These are phyloP conservation scores for Coelastrella sp. DNA, from an alignment of 139 green algal species.

Conservation along the genomic window DNA sequence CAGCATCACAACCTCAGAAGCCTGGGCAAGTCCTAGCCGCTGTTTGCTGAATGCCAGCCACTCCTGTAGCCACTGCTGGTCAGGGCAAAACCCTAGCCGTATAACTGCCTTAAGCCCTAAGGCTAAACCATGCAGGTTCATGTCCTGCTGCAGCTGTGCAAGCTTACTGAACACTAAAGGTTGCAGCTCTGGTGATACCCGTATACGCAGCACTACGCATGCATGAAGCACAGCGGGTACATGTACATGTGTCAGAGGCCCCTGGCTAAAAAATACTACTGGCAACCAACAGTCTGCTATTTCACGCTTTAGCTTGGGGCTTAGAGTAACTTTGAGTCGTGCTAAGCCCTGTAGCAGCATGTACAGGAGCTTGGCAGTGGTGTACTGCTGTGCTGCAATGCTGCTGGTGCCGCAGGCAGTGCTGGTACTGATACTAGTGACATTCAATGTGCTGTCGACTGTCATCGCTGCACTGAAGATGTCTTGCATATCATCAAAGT, in stretches of 20 bases:
- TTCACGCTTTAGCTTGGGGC: neutral
- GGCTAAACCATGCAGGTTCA: neutral
- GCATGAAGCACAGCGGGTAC: neutral
- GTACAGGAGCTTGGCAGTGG: neutral
- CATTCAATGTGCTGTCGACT: too few relatives aligned
- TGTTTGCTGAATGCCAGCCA: neutral
- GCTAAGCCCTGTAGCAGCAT: neutral
- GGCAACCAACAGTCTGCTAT: neutral
- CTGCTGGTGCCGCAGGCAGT: neutral
- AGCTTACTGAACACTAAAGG: neutral
- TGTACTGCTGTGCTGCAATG: neutral
- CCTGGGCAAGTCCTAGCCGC: neutral
- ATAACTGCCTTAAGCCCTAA: neutral
- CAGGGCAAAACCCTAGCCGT: neutral
- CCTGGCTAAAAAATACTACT: neutral
- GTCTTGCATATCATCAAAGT: neutral
- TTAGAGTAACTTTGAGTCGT: neutral
- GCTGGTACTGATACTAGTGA: too few relatives aligned
- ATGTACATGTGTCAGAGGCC: neutral
- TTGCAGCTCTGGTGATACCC: neutral
- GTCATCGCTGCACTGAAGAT: neutral
- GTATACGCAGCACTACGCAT: neutral
- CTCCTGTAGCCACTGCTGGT: constrained; percentile 4
- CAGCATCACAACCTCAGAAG: neutral
- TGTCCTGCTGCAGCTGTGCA: constrained; percentile 19